phyloP scores from a whole-genome alignment of 495 filamentous ascomycete species.

The Aspergillus mulundensis region DNA sequence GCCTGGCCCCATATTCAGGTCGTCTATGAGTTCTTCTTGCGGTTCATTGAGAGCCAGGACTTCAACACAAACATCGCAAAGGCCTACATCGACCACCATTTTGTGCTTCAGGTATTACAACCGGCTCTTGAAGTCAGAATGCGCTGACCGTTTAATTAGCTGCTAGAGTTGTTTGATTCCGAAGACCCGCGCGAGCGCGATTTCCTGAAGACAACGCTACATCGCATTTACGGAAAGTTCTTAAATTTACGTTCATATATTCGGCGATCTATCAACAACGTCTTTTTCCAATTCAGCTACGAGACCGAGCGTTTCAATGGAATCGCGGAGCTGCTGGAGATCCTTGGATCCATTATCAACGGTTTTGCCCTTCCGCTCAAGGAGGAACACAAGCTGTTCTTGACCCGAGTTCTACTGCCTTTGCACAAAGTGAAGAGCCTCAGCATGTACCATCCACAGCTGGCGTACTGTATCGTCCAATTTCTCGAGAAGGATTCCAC shows the following conservation, averaged over 20 bases:
- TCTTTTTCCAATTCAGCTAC: conserved; percentile 99
- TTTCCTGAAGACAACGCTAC: conserved; percentile 96
- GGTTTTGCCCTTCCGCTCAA: conserved; percentile 96
- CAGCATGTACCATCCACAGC: conserved; percentile 99
- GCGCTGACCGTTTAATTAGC: conserved; percentile 36
- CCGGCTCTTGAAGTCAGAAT: background rate
- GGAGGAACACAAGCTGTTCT: conserved; percentile 97
- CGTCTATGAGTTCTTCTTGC: conserved; percentile 98
- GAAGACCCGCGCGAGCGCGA: conserved; percentile 96
- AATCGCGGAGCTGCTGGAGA: conserved; percentile 94
- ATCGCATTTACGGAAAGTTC: conserved; percentile 99
- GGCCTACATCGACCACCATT: conserved; percentile 95
- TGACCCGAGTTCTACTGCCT: conserved; percentile 88
- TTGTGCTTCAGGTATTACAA: conserved; percentile 73
- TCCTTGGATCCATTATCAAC: conserved; percentile 98
- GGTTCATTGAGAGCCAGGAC: conserved; percentile 99
- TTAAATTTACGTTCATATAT: conserved; percentile 97
- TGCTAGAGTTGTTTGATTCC: conserved; percentile 98
- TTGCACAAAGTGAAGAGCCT: conserved; percentile 97
- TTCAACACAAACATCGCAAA: conserved; percentile 99
- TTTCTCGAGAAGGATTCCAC: conserved; percentile 98
- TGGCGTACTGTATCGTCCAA: conserved; percentile 98
- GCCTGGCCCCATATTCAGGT: conserved; percentile 99
- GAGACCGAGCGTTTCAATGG: conserved; percentile 99
- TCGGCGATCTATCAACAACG: conserved; percentile 97